Base-by-base conservation (phyloP, 2,329 filamentous ascomycete species). In the Penicillium sp. region DNA sequence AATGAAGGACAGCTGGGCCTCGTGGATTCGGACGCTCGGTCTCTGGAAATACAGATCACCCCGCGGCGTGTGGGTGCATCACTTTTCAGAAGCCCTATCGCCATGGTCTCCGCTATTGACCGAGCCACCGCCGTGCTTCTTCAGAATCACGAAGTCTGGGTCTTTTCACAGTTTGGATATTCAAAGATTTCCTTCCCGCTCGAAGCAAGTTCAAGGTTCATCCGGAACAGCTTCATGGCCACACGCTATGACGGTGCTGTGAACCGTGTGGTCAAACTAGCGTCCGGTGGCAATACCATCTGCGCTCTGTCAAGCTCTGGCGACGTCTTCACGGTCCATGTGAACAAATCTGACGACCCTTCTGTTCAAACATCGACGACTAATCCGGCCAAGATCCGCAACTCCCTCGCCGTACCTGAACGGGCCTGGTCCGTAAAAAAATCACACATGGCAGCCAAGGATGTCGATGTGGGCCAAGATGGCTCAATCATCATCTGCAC, bases 101-200 rank as follows among this genome's bases (percentile, higher is more conserved):
- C 79, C 26, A 86, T 86, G 65, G 88, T 93, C 0, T 86, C 88
- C 0, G 91, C 90, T 3, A 95, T 94, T 49, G 91, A 97, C 63
- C 85, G 84, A 56, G 93, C 93, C 5, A 96, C 93, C 0, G 84
- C 85, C 1, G 86, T 90, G 53, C 72, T 98, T 27, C 78, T 98
- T 3, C 85, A 90, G 42, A 95, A 90, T 58, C 84, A 87, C 57
- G 89, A 90, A 18, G 89, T 97, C 8, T 94, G 87, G 77, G 85
- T 98, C 0, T 95, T 98, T 60, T 91, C 90, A 1, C 94, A 94
- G 57, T 97, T 95, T 61, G 91, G 91, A 4, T 97, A 95, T 65
- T 89, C 90, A n/a, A 88, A 89, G 54, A 77, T 97, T 46, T 83
- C 82, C 39, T 95, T 97, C 54, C 87, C 89, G 0, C 74, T 88